phyloP scores from a whole-genome alignment of 1,284 basidiomycete genomes.

The Tylopilus sp. region DNA sequence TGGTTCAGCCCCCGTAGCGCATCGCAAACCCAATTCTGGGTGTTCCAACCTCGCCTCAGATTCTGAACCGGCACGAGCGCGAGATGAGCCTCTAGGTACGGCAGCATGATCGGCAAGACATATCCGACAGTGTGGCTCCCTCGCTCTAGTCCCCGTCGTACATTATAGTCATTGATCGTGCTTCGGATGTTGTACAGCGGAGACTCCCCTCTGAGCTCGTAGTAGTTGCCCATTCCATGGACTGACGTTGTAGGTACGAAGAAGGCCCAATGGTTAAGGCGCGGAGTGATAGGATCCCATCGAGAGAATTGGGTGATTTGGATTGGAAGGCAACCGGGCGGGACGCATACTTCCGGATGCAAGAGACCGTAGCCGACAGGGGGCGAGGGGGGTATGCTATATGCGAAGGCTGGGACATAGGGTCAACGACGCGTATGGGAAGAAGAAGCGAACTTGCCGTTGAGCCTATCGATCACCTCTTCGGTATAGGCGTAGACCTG shows the following conservation, averaged over 20 bases:
- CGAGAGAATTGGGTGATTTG: slow-evolving; percentile 3
- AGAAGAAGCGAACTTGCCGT: neutral
- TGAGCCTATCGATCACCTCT: slow-evolving; percentile 4
- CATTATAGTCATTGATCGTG: slow-evolving; percentile 2
- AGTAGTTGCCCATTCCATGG: slow-evolving; percentile 6
- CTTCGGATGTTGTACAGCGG: neutral
- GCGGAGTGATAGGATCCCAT: neutral
- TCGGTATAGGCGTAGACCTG: slow-evolving; percentile 9
- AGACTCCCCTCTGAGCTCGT: slow-evolving; percentile 7
- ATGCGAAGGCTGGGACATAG: neutral
- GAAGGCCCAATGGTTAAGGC: slow-evolving; percentile 9
- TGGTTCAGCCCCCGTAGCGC: slow-evolving; percentile 6
- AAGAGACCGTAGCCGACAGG: neutral
- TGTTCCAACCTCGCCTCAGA: neutral
- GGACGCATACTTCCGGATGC: slow-evolving; percentile 6
- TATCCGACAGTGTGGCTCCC: slow-evolving; percentile 14
- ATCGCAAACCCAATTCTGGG: slow-evolving; percentile 3
- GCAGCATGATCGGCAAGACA: slow-evolving; percentile 5
- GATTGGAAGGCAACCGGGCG: slow-evolving; percentile 5
- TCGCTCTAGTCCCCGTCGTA: neutral
- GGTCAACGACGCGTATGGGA: neutral
- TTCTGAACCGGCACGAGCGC: neutral
- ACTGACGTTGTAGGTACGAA: slow-evolving; percentile 10
- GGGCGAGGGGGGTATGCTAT: neutral
- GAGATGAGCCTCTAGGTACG: slow-evolving; percentile 9